Percentiles rank a stretch among this genome's conserved stretches.
Evolutionary conservation across 345 rosid genomes (phyloP).

Genomic region (Eucalyptus camaldulensis): DNA sequence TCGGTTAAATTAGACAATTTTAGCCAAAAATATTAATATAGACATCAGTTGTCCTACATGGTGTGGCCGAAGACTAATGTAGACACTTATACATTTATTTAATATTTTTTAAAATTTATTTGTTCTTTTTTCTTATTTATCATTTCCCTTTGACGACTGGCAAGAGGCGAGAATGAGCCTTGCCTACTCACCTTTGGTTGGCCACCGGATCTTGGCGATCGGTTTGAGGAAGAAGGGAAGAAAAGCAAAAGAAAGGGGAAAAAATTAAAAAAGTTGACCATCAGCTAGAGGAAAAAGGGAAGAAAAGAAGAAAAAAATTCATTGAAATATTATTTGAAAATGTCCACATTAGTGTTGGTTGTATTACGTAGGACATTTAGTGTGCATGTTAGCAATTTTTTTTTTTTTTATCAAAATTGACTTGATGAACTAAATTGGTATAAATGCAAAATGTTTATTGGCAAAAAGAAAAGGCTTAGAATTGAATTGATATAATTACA

Average conservation of each 20-base stretch:
- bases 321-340: too few species aligned
- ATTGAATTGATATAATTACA: neutral
- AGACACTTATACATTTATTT: too few species aligned
- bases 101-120: too few species aligned
- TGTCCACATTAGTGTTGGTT: neutral
- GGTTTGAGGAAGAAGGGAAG: neutral
- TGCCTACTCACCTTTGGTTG: neutral
- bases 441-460: too few species aligned
- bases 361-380: rapidly evolving
- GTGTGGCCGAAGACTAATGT: neutral
- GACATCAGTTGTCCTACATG: rapidly evolving
- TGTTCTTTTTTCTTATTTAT: neutral
- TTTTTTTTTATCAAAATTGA: too few species aligned
- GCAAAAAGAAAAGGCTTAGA: too few species aligned
- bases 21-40: too few species aligned
- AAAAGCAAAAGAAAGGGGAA: too few species aligned
- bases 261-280: rapidly evolving
- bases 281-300: too few species aligned
- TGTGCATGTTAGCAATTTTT: too few species aligned
- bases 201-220: rapidly evolving
- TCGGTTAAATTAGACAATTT: too few species aligned
- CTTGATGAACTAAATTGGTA: neutral
- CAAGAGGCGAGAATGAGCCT: neutral
- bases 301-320: too few species aligned
- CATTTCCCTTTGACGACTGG: neutral